Evolutionary conservation across 2,329 filamentous ascomycete genomes (phyloP).

Genomic region (Ophioceras dolichostomum): DNA sequence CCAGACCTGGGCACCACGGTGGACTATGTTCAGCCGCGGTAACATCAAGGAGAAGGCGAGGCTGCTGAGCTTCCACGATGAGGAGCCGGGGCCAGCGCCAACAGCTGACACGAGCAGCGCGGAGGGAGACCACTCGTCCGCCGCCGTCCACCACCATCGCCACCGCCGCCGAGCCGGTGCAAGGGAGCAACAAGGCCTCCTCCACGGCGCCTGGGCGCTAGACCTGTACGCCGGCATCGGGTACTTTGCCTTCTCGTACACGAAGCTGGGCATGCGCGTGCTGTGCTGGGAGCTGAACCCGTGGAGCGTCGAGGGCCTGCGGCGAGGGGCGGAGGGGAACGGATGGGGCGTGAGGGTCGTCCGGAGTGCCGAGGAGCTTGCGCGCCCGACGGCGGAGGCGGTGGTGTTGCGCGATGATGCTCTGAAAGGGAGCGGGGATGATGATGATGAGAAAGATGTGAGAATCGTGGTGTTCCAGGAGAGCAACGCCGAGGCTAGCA

Average conservation of each 20-base stretch:
- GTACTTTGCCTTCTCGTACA: constrained; percentile 84
- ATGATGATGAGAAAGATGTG: constrained; percentile 6
- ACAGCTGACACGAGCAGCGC: background rate
- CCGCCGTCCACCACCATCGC: constrained; percentile 2
- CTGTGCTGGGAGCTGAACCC: constrained; percentile 87
- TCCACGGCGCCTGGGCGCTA: constrained; percentile 39
- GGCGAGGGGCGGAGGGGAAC: constrained; percentile 60
- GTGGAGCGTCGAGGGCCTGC: constrained; percentile 74
- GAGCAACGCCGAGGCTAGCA: constrained; percentile 45
- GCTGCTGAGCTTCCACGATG: constrained; percentile 41
- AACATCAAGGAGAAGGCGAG: constrained; percentile 84
- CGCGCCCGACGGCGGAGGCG: constrained; percentile 22
- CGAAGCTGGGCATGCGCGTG: constrained; percentile 57
- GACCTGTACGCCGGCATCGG: constrained; percentile 91
- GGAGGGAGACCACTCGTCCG: background rate
- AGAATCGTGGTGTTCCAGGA: constrained; percentile 57
- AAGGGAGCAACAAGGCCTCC: too few species aligned
- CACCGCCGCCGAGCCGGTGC: background rate
- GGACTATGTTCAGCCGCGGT: constrained; percentile 90
- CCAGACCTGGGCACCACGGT: constrained; percentile 78
- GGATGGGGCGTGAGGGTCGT: constrained; percentile 51
- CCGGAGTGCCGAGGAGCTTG: constrained; percentile 22
- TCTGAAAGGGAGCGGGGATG: too few species aligned
- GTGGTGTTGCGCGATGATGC: too few species aligned
- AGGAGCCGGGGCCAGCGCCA: constrained; percentile 12